Conservation (phyloP, 2,329 filamentous ascomycete species). For the Neofusicoccum sp. region DNA sequence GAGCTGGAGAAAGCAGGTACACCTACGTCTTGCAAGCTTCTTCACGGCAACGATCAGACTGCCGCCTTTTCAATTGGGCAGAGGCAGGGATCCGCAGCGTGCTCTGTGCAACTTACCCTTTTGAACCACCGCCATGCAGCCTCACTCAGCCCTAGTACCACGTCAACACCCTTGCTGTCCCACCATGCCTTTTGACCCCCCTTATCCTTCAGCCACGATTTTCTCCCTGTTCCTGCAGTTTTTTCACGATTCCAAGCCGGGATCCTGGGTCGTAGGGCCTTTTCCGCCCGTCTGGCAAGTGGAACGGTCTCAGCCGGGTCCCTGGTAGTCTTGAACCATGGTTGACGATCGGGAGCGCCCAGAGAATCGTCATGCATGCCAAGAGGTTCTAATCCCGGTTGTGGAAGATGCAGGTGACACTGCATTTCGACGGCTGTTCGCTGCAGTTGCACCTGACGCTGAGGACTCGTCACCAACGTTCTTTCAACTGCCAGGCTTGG, state of each 20-base stretch:
- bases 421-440: background rate
- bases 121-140: constrained; percentile 1
- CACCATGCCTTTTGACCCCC: background rate
- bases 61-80: background rate
- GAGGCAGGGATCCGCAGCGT: background rate
- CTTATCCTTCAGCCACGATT: background rate
- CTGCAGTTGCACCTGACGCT: background rate
- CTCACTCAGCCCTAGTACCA: background rate
- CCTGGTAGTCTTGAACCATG: background rate
- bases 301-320: constrained; percentile 10
- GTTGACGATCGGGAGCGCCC: background rate
- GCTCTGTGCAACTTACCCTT: background rate
- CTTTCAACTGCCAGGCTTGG: background rate
- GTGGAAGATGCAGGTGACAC: background rate
- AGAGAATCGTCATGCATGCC: constrained; percentile 5
- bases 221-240: constrained; percentile 13
- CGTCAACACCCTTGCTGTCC: background rate
- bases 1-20: constrained; percentile 6
- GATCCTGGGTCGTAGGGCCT: background rate
- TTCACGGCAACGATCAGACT: background rate
- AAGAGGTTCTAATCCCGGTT: background rate
- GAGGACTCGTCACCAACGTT: background rate
- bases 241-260: background rate
- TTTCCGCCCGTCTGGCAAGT: background rate
- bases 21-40: background rate